Conservation (phyloP, 148 eudicot genomes). For the Agrostemma githago region DNA sequence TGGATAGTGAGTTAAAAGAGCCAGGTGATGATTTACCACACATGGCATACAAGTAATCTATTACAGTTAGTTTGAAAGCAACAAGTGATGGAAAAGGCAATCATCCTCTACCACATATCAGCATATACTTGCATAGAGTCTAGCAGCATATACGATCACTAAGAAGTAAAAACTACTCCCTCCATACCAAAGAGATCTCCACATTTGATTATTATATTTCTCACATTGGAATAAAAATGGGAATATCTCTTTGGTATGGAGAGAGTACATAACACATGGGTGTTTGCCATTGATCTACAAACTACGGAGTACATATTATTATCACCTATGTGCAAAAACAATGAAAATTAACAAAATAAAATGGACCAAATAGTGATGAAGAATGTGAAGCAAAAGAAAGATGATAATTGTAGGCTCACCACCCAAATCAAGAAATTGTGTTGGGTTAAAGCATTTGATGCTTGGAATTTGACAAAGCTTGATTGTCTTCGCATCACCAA, state of each 20-base stretch:
- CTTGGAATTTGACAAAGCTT: conserved; percentile 63
- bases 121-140: background rate
- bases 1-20: background rate
- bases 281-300: background rate
- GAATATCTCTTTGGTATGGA: too few species aligned
- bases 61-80: background rate
- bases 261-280: background rate
- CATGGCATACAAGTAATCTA: background rate
- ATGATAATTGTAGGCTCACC: conserved; percentile 42
- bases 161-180: too few species aligned
- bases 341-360: background rate
- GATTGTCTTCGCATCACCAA: conserved; percentile 79
- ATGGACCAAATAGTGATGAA: background rate
- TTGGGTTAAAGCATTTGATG: conserved; percentile 58
- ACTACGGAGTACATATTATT: background rate
- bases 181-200: too few species aligned
- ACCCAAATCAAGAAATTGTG: conserved; percentile 68
- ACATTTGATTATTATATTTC: too few species aligned
- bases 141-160: background rate
- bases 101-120: background rate
- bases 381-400: background rate
- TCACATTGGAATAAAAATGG: too few species aligned
- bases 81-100: background rate
- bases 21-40: background rate
- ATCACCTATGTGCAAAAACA: background rate